Evolutionary conservation across 768 basidiomycete species (phyloP), one percentile per base, ranked within the genome.

Genomic region (Chalciporus sphaerocephalus): DNA sequence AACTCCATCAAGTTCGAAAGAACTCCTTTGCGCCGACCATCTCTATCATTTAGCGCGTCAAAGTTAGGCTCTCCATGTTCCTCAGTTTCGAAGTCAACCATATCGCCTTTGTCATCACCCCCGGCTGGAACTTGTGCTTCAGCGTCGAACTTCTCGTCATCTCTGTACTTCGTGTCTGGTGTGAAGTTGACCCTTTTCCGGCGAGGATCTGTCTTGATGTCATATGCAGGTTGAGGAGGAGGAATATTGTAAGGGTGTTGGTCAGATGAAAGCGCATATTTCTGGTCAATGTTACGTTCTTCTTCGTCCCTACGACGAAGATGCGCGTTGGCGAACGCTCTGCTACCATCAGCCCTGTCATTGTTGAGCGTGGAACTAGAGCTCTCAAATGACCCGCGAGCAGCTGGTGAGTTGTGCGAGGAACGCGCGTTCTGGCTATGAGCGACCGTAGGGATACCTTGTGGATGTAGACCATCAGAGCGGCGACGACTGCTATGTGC

Each of bases 221-320:
- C 46, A 50, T 78, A 75, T 4, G 68, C 71, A 44, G 66, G 61
- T 30, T 65, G 59, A 3, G 83, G 84, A 2, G 80, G 71, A 15
- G 66, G 67, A 33, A 86, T 81, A 37, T 82, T 79, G 51, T 81
- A 74, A 9, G 82, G 81, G 50, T 84, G 80, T 39, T 72, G 66
- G 64, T 80, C 77, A 4, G 80, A 79, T 15, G 79, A 75, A 36
- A 80, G 58, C 1, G 78, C 70, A 46, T 69, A 78, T 56, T 65
- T 72, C 48, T 65, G 60, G 43, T 72, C 57, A n/a, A 59, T 46
- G 18, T 69, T 63, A 21, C 59, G 45, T 6, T 44, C 33, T 48
- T 51, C 40, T 50, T 44, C 42, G 34, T 57, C 10, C 49, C 9
- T 12, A 28, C 25, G 17, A 56, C 42, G 5, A 49, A 53, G 41